Conservation (phyloP, 345 rosid species). For the Linum lewisii region DNA sequence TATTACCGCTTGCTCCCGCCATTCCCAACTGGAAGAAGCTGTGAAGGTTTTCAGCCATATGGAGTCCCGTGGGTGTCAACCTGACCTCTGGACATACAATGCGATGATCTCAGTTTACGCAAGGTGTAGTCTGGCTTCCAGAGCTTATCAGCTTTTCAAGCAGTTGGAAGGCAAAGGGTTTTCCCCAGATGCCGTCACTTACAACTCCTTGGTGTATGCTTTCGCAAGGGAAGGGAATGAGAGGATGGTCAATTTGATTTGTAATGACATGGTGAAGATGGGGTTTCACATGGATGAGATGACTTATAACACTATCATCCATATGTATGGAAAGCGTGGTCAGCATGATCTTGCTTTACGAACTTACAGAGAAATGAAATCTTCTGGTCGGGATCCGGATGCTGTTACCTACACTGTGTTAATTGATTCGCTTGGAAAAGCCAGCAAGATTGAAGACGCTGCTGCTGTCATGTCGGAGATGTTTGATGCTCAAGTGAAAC, state of each 20-base stretch:
- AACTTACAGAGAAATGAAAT: constrained; percentile 77
- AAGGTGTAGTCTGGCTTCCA: constrained; percentile 60
- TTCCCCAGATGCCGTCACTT: constrained; percentile 80
- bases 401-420: constrained; percentile 78
- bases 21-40: constrained; percentile 66
- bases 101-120: constrained; percentile 90
- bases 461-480: constrained; percentile 81
- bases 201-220: constrained; percentile 86
- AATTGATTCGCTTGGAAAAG: constrained; percentile 91
- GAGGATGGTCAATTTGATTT: constrained; percentile 60
- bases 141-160: constrained; percentile 64
- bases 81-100: constrained; percentile 95
- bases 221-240: constrained; percentile 81
- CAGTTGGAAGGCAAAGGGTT: constrained; percentile 71
- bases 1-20: constrained; percentile 81
- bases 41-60: constrained; percentile 58
- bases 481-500: constrained; percentile 72
- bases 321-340: constrained; percentile 94
- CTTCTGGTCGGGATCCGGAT: constrained; percentile 64
- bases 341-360: constrained; percentile 58
- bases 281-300: constrained; percentile 81
- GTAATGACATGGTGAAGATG: constrained; percentile 60
- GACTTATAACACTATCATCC: constrained; percentile 86
- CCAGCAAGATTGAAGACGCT: constrained; percentile 60
- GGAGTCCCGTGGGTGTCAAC: constrained; percentile 66